Base-by-base conservation (phyloP, 2,329 filamentous ascomycete species). In the Fonsecaea pugnacius region DNA sequence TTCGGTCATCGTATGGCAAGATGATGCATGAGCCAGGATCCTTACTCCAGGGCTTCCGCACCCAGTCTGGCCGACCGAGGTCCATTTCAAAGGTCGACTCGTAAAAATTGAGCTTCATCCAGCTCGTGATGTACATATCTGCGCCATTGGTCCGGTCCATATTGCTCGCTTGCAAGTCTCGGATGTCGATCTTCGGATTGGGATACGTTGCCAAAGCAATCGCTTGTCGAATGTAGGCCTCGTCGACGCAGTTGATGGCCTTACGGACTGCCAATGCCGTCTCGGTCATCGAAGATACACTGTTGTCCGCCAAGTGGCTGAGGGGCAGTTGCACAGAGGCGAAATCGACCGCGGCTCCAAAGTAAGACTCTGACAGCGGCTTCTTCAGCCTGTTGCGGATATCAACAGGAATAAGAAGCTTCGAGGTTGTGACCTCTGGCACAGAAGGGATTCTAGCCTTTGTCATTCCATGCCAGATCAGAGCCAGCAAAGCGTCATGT, bases 261-360 rank as follows among this genome's bases (percentile, higher is more conserved):
- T 73, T 69, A n/a, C 77, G 77, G 51, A 79, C 73, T 27, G 69
- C 61, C 18, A 73, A 58, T 1, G 78, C 77, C 14, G 77, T 67
- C 53, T 76, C 73, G 3, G 75, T 75, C 7, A 79, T 60, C 9
- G 69, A 40, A n/a, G 69, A 55, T 14, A 21, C 43, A 52, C 53
- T 53, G 10, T 16, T 35, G 2, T 65, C 62, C 14, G 77, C 70
- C 27, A 75, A 71, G 48, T 74, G 69, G 7, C 69, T 62, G 52
- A 75, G 64, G 32, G 66, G 62, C 18, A 68, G 43, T 50, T 68
- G 56, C 5, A 74, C 71, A 6, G 72, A 71, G 1, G 77, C 71
- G 63, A 75, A 79, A 48, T 76, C 77, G 10, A 79, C 71, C 61
- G 78, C 78, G 60, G 77, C 78, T 6, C 78, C 78, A 27, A 79